Conservation (phyloP, 1,139 yeast genomes). For the Candida mesenterica region DNA sequence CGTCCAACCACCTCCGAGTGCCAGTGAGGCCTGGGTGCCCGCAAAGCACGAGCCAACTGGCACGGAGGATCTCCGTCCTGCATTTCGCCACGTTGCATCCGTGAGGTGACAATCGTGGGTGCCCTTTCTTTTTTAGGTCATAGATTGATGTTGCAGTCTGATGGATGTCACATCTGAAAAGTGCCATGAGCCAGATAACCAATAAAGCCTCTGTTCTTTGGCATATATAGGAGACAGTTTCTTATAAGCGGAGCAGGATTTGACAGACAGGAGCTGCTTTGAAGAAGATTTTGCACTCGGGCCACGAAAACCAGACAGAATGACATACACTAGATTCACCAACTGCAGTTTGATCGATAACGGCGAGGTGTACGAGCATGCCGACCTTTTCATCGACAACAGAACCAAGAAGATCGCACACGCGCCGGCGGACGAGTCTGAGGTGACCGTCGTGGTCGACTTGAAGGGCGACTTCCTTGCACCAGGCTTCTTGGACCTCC, state of each 20-base stretch:
- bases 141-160: neutral
- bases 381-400: slow-evolving; percentile 49
- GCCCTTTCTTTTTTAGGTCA: neutral
- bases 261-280: too few species aligned
- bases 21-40: too few species aligned
- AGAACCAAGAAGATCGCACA: slow-evolving; percentile 42
- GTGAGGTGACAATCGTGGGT: neutral
- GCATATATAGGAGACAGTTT: too few species aligned
- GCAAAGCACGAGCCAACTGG: too few species aligned
- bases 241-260: too few species aligned
- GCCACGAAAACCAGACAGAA: neutral
- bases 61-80: too few species aligned
- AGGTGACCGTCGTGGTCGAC: slow-evolving; percentile 34
- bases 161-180: neutral
- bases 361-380: slow-evolving; percentile 38
- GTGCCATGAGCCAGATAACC: too few species aligned
- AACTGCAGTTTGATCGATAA: slow-evolving; percentile 55
- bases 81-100: neutral
- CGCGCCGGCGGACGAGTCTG: slow-evolving; percentile 20
- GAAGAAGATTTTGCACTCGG: too few species aligned
- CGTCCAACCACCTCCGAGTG: too few species aligned
- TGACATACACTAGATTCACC: slow-evolving; percentile 32
- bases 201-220: too few species aligned
- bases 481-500: slow-evolving; percentile 63
- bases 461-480: slow-evolving; percentile 49